Percentiles rank a stretch among this genome's conserved stretches.
Evolutionary conservation across 768 basidiomycete genomes (phyloP).

Genomic region (Tulasnella sp.): DNA sequence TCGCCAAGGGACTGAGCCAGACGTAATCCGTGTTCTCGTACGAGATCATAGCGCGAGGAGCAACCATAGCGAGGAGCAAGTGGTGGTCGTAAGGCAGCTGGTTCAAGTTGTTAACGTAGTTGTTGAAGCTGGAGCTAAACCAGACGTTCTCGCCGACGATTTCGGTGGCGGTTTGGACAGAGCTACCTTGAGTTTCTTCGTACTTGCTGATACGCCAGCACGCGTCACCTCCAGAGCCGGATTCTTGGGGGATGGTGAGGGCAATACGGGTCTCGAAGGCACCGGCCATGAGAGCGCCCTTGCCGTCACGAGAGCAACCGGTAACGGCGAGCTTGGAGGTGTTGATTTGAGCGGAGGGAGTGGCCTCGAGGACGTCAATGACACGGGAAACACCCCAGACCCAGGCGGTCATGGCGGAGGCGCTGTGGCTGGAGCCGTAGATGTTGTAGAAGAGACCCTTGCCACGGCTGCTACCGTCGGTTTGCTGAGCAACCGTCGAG

Average conservation of each 20-base stretch:
- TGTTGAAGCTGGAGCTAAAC: slow-evolving; percentile 57
- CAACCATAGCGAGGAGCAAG: slow-evolving; percentile 57
- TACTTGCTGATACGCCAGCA: slow-evolving; percentile 63
- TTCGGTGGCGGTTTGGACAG: slow-evolving; percentile 59
- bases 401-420: slow-evolving; percentile 63
- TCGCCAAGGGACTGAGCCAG: slow-evolving; percentile 58
- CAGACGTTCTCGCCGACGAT: slow-evolving; percentile 66
- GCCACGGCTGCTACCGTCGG: slow-evolving; percentile 52
- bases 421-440: slow-evolving; percentile 53
- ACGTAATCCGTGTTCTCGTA: slow-evolving; percentile 61
- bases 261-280: slow-evolving; percentile 63
- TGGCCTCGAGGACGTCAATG: slow-evolving; percentile 62
- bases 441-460: slow-evolving; percentile 62
- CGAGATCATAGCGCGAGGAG: slow-evolving; percentile 57
- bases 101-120: slow-evolving; percentile 52
- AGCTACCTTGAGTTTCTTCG: slow-evolving; percentile 50
- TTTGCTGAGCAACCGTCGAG: slow-evolving; percentile 53
- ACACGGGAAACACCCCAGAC: slow-evolving; percentile 64
- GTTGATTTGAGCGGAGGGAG: slow-evolving; percentile 54
- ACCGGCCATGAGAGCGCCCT: slow-evolving; percentile 62
- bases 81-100: slow-evolving; percentile 65
- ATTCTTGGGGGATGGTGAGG: slow-evolving; percentile 65
- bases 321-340: slow-evolving; percentile 56
- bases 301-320: slow-evolving; percentile 64
- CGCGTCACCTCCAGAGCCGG: slow-evolving; percentile 62